Evolutionary conservation across 805 yeast species (phyloP).

Genomic region (Barnettozyma siamensis): DNA sequence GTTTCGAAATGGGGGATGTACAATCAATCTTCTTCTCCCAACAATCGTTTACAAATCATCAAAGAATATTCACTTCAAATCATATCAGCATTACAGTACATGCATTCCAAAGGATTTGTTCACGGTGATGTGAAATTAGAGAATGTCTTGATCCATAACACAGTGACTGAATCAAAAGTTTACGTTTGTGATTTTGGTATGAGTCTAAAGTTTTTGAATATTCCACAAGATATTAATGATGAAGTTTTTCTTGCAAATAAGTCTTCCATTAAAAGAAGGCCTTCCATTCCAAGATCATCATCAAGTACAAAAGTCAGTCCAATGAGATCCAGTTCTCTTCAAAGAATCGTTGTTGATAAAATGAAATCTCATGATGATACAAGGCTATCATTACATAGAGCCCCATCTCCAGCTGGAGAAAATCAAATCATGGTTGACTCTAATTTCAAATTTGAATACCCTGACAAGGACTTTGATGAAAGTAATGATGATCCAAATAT

Average conservation of each 20-base stretch:
- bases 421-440: constrained; percentile 11
- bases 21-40: constrained; percentile 25
- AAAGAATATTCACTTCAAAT: constrained; percentile 46
- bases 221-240: constrained; percentile 10
- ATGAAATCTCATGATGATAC: constrained; percentile 29
- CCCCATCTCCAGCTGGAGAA: constrained; percentile 1
- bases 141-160: constrained; percentile 57
- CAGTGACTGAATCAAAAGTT: constrained; percentile 29
- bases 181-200: constrained; percentile 88
- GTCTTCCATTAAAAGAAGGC: constrained; percentile 18
- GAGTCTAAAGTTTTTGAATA: constrained; percentile 34
- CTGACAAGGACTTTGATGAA: constrained; percentile 8
- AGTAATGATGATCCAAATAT: constrained; percentile 13
- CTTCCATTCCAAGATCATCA: constrained; percentile 30
- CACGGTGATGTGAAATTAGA: constrained; percentile 76
- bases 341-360: constrained; percentile 24
- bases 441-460: constrained; percentile 13
- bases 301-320: constrained; percentile 22
- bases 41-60: constrained; percentile 31
- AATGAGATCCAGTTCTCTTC: constrained; percentile 10
- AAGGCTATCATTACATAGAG: constrained; percentile 6
- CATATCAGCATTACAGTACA: constrained; percentile 49
- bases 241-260: constrained; percentile 17
- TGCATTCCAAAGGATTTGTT: constrained; percentile 65
- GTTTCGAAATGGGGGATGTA: constrained; percentile 61